Evolutionary conservation across 148 eudicot species (phyloP).

Genomic region (Rhododendron henanense): DNA sequence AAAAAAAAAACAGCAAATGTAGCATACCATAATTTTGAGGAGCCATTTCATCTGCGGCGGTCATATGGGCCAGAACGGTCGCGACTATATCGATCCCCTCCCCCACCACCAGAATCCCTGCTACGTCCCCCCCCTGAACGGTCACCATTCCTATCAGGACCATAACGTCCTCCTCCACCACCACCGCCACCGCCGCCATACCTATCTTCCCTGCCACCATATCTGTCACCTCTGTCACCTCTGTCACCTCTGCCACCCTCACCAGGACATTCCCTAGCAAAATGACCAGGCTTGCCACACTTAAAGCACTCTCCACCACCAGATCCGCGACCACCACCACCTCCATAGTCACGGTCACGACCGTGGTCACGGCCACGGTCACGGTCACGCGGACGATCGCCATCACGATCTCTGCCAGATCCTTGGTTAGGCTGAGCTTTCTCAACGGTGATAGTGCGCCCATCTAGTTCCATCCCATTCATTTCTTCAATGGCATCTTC

Average conservation of each 20-base stretch:
- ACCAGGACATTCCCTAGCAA: constrained; percentile 58
- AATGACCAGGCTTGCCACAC: constrained; percentile 67
- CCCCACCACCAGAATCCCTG: constrained; percentile 72
- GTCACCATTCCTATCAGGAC: constrained; percentile 75
- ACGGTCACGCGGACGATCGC: constrained; percentile 38
- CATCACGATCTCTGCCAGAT: constrained; percentile 54
- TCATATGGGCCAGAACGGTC: constrained; percentile 97
- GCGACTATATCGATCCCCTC: constrained; percentile 67
- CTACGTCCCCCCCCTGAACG: constrained; percentile 60
- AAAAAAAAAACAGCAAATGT: background rate
- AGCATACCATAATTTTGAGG: constrained; percentile 4
- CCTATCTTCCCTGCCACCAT: constrained; percentile 65
- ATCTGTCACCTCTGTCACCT: constrained; percentile 61
- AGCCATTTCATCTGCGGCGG: constrained; percentile 37
- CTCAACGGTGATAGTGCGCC: constrained; percentile 87
- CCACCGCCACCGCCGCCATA: constrained; percentile 36
- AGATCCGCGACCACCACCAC: constrained; percentile 49
- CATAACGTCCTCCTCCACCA: constrained; percentile 53
- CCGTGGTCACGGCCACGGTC: constrained; percentile 56
- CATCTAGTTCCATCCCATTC: constrained; percentile 92
- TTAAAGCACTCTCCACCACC: constrained; percentile 77
- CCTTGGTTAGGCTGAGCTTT: constrained; percentile 80
- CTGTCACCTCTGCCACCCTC: constrained; percentile 54
- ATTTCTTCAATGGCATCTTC: constrained; percentile 94
- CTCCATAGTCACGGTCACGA: constrained; percentile 53